phyloP scores from a whole-genome alignment of 495 filamentous ascomycete genomes.

The Trichoderma parareesei region DNA sequence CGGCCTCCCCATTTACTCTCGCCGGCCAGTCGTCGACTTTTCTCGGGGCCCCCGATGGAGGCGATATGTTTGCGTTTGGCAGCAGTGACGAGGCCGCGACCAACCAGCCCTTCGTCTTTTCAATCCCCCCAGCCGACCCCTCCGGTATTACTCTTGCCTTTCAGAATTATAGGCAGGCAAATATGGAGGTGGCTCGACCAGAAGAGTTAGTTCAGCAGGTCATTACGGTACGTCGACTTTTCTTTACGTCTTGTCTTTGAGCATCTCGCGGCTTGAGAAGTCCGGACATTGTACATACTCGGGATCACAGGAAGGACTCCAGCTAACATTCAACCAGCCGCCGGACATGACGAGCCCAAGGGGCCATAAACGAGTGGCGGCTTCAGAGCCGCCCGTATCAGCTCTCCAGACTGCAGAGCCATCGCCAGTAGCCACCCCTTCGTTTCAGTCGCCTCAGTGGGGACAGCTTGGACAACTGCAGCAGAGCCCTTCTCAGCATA shows the following conservation, averaged over 20 bases:
- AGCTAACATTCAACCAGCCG: not conserved
- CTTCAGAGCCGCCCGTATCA: slow-evolving; percentile 40
- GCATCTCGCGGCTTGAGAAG: slow-evolving; percentile 2
- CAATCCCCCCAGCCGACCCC: slow-evolving; percentile 53
- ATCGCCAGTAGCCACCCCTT: too few species aligned
- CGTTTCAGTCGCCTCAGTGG: too few species aligned
- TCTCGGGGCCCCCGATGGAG: not conserved
- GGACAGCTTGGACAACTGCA: too few species aligned
- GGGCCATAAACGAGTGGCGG: slow-evolving; percentile 26
- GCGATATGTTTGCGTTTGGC: slow-evolving; percentile 4
- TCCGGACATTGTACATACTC: too few species aligned
- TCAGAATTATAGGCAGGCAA: slow-evolving; percentile 11
- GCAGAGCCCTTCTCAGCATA: too few species aligned
- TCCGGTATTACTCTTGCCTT: slow-evolving; percentile 18
- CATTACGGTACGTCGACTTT: too few species aligned
- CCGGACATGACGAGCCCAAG: not conserved
- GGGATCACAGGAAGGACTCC: not conserved
- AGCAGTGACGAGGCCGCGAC: slow-evolving; percentile 35
- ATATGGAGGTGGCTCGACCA: slow-evolving; percentile 1
- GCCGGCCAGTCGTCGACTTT: not conserved
- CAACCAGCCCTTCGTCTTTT: slow-evolving; percentile 62
- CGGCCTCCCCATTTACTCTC: not conserved
- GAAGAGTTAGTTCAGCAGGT: too few species aligned
- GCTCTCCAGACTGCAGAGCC: too few species aligned
- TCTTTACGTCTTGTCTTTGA: not conserved